Conservation (phyloP, 129 eudicot species). For the Pulicaria dysenterica region DNA sequence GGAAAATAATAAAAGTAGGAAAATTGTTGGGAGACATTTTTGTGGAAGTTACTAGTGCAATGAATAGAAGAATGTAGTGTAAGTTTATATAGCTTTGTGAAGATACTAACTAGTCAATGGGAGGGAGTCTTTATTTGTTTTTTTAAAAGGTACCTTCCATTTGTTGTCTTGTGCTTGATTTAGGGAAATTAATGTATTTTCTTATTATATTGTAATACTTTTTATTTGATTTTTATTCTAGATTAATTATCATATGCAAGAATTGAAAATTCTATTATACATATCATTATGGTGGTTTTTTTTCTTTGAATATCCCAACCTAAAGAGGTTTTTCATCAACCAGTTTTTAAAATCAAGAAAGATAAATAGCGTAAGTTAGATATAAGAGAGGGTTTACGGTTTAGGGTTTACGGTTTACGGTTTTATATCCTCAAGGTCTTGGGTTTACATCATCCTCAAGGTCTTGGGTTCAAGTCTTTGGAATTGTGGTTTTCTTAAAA, state of each 20-base stretch:
- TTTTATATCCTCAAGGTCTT: too few relatives aligned
- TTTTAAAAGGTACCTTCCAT: slow-evolving; percentile 15
- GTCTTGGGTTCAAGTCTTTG: too few relatives aligned
- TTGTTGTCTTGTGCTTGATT: slow-evolving; percentile 33
- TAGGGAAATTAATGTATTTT: not conserved
- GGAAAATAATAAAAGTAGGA: not conserved
- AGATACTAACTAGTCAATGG: slow-evolving; percentile 15
- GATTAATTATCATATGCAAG: not conserved
- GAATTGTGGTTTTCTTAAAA: too few relatives aligned
- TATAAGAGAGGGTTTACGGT: too few relatives aligned
- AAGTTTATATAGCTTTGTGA: slow-evolving; percentile 35
- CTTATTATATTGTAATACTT: not conserved
- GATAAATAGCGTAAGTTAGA: too few relatives aligned
- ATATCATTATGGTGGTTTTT: too few relatives aligned
- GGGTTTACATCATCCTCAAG: too few relatives aligned
- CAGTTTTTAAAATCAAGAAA: too few relatives aligned
- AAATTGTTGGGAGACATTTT: slow-evolving; percentile 5
- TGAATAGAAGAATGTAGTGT: slow-evolving; percentile 20
- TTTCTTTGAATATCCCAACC: too few relatives aligned
- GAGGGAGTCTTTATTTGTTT: not conserved
- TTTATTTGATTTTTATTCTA: not conserved
- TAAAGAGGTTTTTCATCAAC: too few relatives aligned
- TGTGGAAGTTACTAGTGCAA: not conserved
- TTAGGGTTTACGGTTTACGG: too few relatives aligned
- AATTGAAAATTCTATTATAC: too few relatives aligned